These are phyloP conservation scores for Hanseniaspora clermontiae DNA, from an alignment of 805 yeast species.

Conservation along the genomic window DNA sequence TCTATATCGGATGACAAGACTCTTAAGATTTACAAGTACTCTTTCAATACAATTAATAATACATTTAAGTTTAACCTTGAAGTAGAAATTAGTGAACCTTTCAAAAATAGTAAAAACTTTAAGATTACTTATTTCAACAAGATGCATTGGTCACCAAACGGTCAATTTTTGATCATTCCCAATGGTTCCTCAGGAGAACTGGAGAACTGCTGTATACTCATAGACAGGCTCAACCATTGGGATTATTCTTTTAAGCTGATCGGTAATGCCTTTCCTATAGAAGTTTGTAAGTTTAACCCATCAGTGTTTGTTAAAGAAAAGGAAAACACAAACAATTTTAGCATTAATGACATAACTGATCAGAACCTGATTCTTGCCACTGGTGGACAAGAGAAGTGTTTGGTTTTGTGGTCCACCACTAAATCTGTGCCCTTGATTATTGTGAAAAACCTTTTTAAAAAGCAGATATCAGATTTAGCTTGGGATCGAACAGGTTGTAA, in stretches of 20 bases:
- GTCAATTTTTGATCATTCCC: constrained; percentile 74
- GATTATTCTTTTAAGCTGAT: constrained; percentile 58
- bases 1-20: constrained; percentile 95
- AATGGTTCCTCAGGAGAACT: constrained; percentile 75
- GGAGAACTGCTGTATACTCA: constrained; percentile 47
- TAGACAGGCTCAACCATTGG: constrained; percentile 70
- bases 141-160: constrained; percentile 85
- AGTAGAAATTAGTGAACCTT: constrained; percentile 70
- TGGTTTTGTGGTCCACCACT: constrained; percentile 34
- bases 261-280: constrained; percentile 80
- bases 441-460: constrained; percentile 49
- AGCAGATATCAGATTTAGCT: constrained; percentile 8
- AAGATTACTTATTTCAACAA: constrained; percentile 80
- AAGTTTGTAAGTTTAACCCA: constrained; percentile 66
- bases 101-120: constrained; percentile 57
- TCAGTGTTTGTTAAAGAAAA: constrained; percentile 37
- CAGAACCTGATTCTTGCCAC: constrained; percentile 5
- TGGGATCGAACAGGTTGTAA: constrained; percentile 1
- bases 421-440: constrained; percentile 55
- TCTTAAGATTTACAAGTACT: constrained; percentile 74
- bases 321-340: constrained; percentile 6
- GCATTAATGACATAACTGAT: constrained; percentile 1
- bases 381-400: constrained; percentile 21
- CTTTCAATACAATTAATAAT: constrained; percentile 38
- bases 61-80: constrained; percentile 81